Percentiles rank a stretch among this genome's conserved stretches.
Conservation (phyloP, 768 basidiomycete genomes). For the Wakefieldia striispora region DNA sequence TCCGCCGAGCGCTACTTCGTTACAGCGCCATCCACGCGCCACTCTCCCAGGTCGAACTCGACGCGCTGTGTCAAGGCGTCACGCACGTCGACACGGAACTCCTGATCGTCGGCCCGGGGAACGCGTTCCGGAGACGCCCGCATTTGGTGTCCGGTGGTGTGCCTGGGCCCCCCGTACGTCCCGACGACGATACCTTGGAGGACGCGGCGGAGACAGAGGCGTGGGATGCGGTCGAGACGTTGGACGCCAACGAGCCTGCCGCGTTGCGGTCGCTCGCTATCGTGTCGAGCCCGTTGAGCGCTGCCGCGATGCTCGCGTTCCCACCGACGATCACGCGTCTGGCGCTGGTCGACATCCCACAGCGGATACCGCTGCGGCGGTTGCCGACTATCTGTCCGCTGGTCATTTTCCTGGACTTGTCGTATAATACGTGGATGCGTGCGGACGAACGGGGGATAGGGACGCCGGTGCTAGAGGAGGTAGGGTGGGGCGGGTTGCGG, state of each 20-base stretch:
- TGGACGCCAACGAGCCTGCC: conserved; percentile 35
- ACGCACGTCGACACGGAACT: conserved; percentile 64
- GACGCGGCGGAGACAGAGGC: too few species aligned
- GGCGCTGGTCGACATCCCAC: conserved; percentile 51
- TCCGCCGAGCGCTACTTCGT: conserved; percentile 57
- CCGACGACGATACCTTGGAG: neutral
- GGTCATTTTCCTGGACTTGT: conserved; percentile 63
- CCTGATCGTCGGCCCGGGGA: conserved; percentile 58
- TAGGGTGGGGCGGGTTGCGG: conserved; percentile 59
- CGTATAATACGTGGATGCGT: conserved; percentile 55
- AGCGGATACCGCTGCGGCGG: conserved; percentile 51
- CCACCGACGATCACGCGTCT: conserved; percentile 66
- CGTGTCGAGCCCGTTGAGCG: conserved; percentile 45
- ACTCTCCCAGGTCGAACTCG: conserved; percentile 47
- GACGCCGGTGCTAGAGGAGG: conserved; percentile 41
- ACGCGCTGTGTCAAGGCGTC: conserved; percentile 46
- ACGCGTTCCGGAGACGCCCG: conserved; percentile 36
- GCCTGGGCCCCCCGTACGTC: too few species aligned
- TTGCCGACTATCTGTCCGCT: conserved; percentile 60
- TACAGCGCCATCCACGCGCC: conserved; percentile 58
- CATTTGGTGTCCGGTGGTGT: too few species aligned
- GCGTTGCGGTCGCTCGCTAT: conserved; percentile 49
- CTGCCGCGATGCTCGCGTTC: conserved; percentile 46
- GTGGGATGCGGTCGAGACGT: conserved; percentile 42
- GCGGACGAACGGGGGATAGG: conserved; percentile 2